These are phyloP conservation scores for Dimocarpus longan DNA, from an alignment of 345 rosid species.

Conservation along the genomic window DNA sequence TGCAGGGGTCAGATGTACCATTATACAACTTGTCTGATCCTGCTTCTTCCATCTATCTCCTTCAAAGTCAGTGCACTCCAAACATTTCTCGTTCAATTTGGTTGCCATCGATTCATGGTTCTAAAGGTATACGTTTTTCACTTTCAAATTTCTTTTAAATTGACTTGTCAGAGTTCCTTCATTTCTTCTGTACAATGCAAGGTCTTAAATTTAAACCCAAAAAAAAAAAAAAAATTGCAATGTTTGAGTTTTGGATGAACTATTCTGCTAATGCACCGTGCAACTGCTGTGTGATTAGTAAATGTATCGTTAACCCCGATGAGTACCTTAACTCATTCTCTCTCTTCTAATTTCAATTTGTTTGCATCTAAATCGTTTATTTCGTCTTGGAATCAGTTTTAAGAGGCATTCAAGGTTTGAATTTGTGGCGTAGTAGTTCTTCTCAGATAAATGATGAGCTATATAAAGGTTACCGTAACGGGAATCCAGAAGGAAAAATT, in stretches of 20 bases:
- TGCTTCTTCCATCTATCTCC: conserved; percentile 52
- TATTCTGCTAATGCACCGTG: not conserved
- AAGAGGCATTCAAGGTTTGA: conserved; percentile 56
- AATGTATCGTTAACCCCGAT: not conserved
- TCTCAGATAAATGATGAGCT: conserved; percentile 67
- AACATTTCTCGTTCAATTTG: conserved; percentile 37
- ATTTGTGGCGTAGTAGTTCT: conserved; percentile 70
- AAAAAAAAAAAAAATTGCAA: too few relatives aligned
- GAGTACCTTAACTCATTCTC: not conserved
- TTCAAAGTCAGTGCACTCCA: conserved; percentile 56
- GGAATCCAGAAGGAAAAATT: conserved; percentile 56
- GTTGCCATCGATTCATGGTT: conserved; percentile 12
- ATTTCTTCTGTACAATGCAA: too few relatives aligned
- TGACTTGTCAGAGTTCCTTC: too few relatives aligned
- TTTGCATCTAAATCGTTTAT: not conserved
- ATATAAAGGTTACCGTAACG: conserved; percentile 67
- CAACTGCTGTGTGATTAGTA: too few relatives aligned
- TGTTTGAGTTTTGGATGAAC: not conserved
- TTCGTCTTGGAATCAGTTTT: conserved; percentile 41
- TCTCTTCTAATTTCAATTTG: not conserved
- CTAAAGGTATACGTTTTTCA: conserved; percentile 43
- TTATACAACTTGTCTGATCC: conserved; percentile 48
- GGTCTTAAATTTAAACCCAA: too few relatives aligned
- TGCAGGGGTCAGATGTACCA: conserved; percentile 64
- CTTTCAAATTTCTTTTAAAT: conserved; percentile 1